These are phyloP conservation scores for Magnolia sinica DNA, from an alignment of 164 flowering plant species.

Conservation along the genomic window DNA sequence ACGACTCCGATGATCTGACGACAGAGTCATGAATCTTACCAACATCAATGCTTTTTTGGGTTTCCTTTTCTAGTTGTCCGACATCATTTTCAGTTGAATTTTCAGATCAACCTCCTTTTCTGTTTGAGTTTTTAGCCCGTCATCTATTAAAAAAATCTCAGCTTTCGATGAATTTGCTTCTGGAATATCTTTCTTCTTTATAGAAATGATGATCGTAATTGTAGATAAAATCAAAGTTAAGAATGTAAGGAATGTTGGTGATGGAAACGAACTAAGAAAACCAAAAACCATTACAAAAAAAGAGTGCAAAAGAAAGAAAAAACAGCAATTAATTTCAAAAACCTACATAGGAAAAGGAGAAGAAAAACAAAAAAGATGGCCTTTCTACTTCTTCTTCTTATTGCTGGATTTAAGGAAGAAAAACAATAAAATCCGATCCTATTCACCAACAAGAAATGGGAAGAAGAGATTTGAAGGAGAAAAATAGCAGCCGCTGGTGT, in stretches of 20 bases:
- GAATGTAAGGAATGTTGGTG: constrained; percentile 31
- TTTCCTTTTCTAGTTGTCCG: constrained; percentile 6
- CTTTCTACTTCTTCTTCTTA: too few relatives aligned
- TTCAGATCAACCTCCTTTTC: constrained; percentile 10
- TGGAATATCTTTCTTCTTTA: constrained; percentile 28
- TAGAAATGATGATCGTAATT: constrained; percentile 24
- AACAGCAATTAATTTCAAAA: too few relatives aligned
- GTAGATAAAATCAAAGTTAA: constrained; percentile 36
- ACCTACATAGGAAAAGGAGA: too few relatives aligned
- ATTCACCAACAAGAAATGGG: too few relatives aligned
- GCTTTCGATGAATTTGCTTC: constrained; percentile 10
- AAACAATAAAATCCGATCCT: too few relatives aligned
- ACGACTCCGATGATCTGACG: constrained; percentile 18
- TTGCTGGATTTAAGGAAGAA: too few relatives aligned
- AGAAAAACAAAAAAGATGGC: too few relatives aligned
- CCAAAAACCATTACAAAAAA: constrained; percentile 16
- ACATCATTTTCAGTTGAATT: too few relatives aligned
- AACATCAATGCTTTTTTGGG: constrained; percentile 13
- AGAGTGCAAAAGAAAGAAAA: constrained; percentile 3
- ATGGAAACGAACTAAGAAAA: constrained; percentile 25
- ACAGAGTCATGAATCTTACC: constrained; percentile 20
- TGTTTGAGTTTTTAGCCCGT: constrained; percentile 1
- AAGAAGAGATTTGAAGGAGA: too few relatives aligned
- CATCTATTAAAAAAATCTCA: constrained; percentile 11
- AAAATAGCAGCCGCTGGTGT: too few relatives aligned